A percentile compares a stretch with the other conserved stretches of the same genome.
Evolutionary conservation across 2,329 filamentous ascomycete genomes (phyloP).

Genomic region (Chrysoporthe puriensis): DNA sequence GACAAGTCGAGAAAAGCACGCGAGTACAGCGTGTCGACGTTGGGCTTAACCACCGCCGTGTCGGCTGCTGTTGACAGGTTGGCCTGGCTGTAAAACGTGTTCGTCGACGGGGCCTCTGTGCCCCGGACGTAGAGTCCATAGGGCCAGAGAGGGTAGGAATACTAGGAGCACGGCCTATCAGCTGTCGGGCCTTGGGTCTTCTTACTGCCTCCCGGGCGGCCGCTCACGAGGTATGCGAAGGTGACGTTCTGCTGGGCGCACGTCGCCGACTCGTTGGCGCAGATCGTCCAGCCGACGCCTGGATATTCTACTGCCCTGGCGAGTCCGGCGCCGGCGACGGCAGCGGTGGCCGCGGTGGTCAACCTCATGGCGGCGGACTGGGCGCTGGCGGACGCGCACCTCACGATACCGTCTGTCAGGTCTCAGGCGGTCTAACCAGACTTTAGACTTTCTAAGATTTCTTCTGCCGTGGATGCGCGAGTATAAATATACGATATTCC

Average conservation of each 20-base stretch:
- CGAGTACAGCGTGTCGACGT: slow-evolving; percentile 38
- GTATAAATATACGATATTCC: neutral
- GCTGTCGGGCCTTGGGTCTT: neutral
- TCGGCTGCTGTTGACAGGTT: slow-evolving; percentile 18
- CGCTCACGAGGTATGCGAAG: slow-evolving; percentile 17
- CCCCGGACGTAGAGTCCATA: slow-evolving; percentile 8
- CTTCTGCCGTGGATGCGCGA: neutral
- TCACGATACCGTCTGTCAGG: too few relatives aligned
- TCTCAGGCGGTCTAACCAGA: too few relatives aligned
- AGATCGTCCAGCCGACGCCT: slow-evolving; percentile 8
- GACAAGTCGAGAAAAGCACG: slow-evolving; percentile 34
- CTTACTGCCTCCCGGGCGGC: neutral
- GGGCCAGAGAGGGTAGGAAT: slow-evolving; percentile 16
- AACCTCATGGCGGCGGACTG: neutral
- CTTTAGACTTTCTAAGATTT: too few relatives aligned
- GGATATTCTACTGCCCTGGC: slow-evolving; percentile 8
- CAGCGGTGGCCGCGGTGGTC: neutral
- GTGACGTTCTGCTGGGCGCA: slow-evolving; percentile 15
- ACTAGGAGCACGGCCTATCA: neutral
- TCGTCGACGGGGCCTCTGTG: slow-evolving; percentile 7
- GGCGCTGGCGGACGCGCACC: too few relatives aligned
- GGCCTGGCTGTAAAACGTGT: slow-evolving; percentile 6
- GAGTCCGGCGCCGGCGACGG: neutral
- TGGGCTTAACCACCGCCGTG: slow-evolving; percentile 31
- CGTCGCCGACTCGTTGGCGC: slow-evolving; percentile 6